Percentiles rank a stretch among this genome's conserved stretches.
These are phyloP conservation scores for Jatropha podagrica DNA, from an alignment of 441 rosid species.

Conservation along the genomic window DNA sequence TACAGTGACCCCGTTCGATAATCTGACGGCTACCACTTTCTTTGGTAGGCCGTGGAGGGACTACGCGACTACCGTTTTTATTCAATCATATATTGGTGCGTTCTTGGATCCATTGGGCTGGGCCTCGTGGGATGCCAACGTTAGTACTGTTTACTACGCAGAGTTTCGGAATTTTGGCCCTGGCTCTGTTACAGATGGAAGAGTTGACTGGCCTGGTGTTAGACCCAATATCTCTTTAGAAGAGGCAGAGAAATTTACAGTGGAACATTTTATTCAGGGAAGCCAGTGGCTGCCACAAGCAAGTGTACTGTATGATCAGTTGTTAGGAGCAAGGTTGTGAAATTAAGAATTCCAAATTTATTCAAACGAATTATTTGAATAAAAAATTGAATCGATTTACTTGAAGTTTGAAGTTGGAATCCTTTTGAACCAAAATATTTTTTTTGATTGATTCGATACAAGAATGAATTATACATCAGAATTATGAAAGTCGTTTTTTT, in stretches of 20 bases:
- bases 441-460: too few relatives aligned
- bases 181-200: conserved; percentile 10
- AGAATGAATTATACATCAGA: too few relatives aligned
- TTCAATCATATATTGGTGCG: conserved; percentile 21
- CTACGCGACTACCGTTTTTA: conserved; percentile 24
- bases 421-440: too few relatives aligned
- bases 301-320: conserved; percentile 18
- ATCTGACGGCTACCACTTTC: conserved; percentile 17
- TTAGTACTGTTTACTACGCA: conserved; percentile 5
- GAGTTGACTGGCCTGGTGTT: conserved; percentile 32
- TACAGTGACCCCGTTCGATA: conserved; percentile 8
- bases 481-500: too few relatives aligned
- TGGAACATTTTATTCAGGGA: conserved; percentile 39
- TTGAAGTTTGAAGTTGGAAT: too few relatives aligned
- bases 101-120: conserved; percentile 30
- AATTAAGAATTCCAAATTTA: not conserved
- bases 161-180: conserved; percentile 30
- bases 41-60: conserved; percentile 37
- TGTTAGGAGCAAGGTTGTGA: not conserved
- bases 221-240: conserved; percentile 30
- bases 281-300: conserved; percentile 37
- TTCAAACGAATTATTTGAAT: too few relatives aligned
- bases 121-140: conserved; percentile 18
- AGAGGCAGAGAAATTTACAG: conserved; percentile 38
- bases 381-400: too few relatives aligned